Conservation (phyloP, 371 early-diverging fungal genomes). For the Batkoa obscura region DNA sequence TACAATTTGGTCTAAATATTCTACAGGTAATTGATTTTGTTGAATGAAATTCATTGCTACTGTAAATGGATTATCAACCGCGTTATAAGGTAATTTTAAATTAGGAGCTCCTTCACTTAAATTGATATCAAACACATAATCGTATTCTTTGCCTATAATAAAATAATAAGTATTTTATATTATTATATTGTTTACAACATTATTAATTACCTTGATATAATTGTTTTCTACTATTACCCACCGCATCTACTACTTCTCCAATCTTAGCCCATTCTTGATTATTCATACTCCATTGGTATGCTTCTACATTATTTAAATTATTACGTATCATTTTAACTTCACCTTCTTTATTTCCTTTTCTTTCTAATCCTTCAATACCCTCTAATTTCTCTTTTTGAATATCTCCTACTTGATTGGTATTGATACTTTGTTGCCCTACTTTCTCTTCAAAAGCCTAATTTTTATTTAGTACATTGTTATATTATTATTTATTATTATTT, state of each 20-base stretch:
- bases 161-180: no score
- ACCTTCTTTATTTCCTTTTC: slow-evolving; percentile 64
- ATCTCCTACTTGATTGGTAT: slow-evolving; percentile 73
- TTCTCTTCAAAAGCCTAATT: slow-evolving; percentile 18
- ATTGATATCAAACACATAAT: slow-evolving; percentile 95
- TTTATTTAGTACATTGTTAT: background rate
- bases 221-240: slow-evolving; percentile 52
- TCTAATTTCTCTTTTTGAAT: slow-evolving; percentile 66
- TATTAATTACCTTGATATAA: slow-evolving; percentile 56
- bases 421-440: slow-evolving; percentile 50
- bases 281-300: slow-evolving; percentile 70
- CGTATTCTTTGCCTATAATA: slow-evolving; percentile 90
- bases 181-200: no score
- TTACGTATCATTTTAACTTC: slow-evolving; percentile 75
- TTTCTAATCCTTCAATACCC: slow-evolving; percentile 46
- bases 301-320: slow-evolving; percentile 35
- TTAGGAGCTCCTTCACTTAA: slow-evolving; percentile 58
- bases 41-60: slow-evolving; percentile 84
- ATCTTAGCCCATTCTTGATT: slow-evolving; percentile 64
- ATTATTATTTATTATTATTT: background rate
- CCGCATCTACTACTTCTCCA: slow-evolving; percentile 88
- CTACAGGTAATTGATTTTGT: slow-evolving; percentile 54
- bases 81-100: slow-evolving; percentile 86
- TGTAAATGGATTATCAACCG: slow-evolving; percentile 77
- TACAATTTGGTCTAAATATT: slow-evolving; percentile 78